phyloP scores from a whole-genome alignment of 371 early-diverging fungal genomes.

The Mortierella sp. region DNA sequence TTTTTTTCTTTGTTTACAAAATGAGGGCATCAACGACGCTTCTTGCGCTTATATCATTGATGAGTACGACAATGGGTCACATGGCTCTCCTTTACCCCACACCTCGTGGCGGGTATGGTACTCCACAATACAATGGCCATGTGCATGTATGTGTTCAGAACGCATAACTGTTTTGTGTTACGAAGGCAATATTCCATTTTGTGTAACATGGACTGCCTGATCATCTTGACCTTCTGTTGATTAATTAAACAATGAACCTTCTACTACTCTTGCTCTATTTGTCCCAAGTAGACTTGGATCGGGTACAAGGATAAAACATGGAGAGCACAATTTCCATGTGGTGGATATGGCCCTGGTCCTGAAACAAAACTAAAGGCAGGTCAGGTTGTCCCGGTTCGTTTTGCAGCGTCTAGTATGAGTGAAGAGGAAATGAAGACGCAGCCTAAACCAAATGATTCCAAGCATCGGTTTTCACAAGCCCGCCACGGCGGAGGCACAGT shows the following conservation, averaged over 20 bases:
- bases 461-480: slow-evolving; percentile 17
- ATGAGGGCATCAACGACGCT: neutral
- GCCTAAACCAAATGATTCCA: neutral
- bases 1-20: neutral
- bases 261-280: neutral
- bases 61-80: slow-evolving; percentile 17
- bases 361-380: slow-evolving; percentile 31
- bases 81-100: slow-evolving; percentile 33
- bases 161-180: neutral
- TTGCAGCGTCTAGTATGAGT: slow-evolving; percentile 11
- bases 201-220: neutral
- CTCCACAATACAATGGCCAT: slow-evolving; percentile 5
- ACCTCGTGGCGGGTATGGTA: slow-evolving; percentile 27
- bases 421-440: slow-evolving; percentile 1
- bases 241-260: too few species aligned
- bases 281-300: slow-evolving; percentile 4
- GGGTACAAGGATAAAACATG: slow-evolving; percentile 8
- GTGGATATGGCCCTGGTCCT: slow-evolving; percentile 13
- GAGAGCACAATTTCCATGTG: slow-evolving; percentile 6
- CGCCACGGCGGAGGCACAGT: slow-evolving; percentile 66
- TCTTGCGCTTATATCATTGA: neutral
- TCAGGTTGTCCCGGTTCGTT: slow-evolving; percentile 22
- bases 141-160: slow-evolving; percentile 2
- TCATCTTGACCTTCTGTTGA: too few species aligned
- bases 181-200: neutral